These are phyloP conservation scores for Macadamia integrifolia DNA, from an alignment of 164 flowering plant species.

Conservation along the genomic window DNA sequence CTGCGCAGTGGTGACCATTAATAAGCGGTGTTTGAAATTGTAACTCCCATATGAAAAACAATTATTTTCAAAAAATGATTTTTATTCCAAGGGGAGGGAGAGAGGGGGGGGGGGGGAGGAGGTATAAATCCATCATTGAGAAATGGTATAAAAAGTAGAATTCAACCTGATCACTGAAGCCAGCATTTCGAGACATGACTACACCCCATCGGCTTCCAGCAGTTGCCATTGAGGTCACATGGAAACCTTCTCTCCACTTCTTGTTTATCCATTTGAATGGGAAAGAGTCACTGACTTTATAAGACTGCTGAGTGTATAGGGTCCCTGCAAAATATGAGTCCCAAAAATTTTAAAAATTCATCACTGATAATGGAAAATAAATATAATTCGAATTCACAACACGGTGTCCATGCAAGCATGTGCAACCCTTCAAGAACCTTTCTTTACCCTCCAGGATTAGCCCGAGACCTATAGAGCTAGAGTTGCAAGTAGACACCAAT, in stretches of 20 bases:
- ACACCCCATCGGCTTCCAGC: slow-evolving; percentile 91
- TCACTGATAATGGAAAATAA: no score
- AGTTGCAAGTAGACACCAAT: no score
- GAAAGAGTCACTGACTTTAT: slow-evolving; percentile 86
- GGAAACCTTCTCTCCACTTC: slow-evolving; percentile 89
- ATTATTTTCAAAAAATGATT: not conserved
- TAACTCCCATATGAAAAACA: no score
- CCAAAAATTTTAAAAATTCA: no score
- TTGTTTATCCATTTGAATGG: slow-evolving; percentile 91
- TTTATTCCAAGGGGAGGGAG: not conserved
- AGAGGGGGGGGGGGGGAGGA: not conserved
- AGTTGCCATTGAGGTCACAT: slow-evolving; percentile 91
- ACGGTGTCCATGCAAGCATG: no score
- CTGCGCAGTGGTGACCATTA: no score
- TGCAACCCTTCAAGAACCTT: no score
- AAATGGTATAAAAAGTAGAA: slow-evolving; percentile 3
- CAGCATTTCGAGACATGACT: slow-evolving; percentile 92
- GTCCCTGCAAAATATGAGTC: slow-evolving; percentile 44
- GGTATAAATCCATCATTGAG: no score
- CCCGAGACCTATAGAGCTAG: no score
- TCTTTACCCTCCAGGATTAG: no score
- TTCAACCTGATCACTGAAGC: slow-evolving; percentile 76
- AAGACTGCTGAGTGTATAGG: slow-evolving; percentile 79
- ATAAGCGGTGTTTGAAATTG: no score
- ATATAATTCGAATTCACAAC: no score